Evolutionary conservation across 768 basidiomycete genomes (phyloP).

Genomic region (Suillus spraguei): DNA sequence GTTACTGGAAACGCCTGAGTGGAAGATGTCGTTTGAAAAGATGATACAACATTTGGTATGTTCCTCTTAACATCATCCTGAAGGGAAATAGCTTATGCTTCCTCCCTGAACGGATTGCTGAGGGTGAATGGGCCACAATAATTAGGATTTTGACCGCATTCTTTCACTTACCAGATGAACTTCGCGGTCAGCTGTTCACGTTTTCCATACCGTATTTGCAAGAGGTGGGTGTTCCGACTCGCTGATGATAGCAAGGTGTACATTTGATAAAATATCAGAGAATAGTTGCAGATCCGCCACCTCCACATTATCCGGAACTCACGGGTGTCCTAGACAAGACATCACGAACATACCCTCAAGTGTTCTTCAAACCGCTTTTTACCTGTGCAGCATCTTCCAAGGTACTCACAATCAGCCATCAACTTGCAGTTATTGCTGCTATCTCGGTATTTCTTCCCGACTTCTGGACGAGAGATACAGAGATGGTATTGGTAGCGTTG

Average conservation of each 20-base stretch:
- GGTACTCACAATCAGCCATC: conserved; percentile 57
- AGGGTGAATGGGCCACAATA: conserved; percentile 45
- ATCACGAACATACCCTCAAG: conserved; percentile 54
- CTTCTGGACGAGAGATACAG: conserved; percentile 69
- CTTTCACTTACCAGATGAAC: conserved; percentile 50
- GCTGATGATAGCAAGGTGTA: not conserved
- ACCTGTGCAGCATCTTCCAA: conserved; percentile 66
- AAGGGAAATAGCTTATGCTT: not conserved
- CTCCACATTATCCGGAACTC: conserved; percentile 47
- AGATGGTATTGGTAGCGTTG: conserved; percentile 74
- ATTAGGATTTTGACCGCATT: conserved; percentile 44
- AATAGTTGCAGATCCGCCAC: conserved; percentile 54
- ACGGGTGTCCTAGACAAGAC: conserved; percentile 53
- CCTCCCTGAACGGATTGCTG: conserved; percentile 34
- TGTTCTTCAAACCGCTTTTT: conserved; percentile 77
- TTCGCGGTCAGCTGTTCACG: conserved; percentile 42
- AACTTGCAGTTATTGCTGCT: conserved; percentile 56
- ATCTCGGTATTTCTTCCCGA: conserved; percentile 57
- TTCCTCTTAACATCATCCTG: not conserved
- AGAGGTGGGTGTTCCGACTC: conserved; percentile 42
- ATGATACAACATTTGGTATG: conserved; percentile 46
- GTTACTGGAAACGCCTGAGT: conserved; percentile 41
- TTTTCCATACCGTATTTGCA: conserved; percentile 48
- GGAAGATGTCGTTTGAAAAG: conserved; percentile 46
- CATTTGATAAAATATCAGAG: conserved; percentile 40